Base-by-base conservation (phyloP, 805 yeast genomes). In the Kluyveromyces starmeri region DNA sequence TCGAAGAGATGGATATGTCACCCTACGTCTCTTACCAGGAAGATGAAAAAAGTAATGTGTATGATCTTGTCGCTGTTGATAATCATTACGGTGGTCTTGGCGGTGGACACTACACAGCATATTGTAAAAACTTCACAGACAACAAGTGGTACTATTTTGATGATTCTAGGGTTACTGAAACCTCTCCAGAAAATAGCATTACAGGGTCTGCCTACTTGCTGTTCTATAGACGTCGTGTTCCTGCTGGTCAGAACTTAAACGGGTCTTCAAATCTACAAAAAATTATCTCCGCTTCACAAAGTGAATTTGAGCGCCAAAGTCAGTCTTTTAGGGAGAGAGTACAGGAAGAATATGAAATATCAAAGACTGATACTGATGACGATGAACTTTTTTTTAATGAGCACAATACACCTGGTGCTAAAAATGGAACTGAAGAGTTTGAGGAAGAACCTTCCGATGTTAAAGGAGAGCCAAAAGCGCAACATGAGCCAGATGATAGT, bases 21-120 rank as follows among this genome's bases (percentile, higher is more conserved):
- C 62, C 67, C n/a, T 72, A 75, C 45, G 67, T 83, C 4, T 66
- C 62, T 3, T 53, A 55, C 48, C 28, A 52, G 20, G 40, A 45
- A 3, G 53, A 43, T 26, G 45, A 46, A 14, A 42, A 40, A 32
- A 50, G 47, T 4, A 46, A 58, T n/a, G 52, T 83, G 1, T 89
- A 89, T 57, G 97, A 92, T 53, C 63, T 92, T 42, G 68, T 83
- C 47, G 97, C 92, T 0, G 96, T 92, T 15, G 97, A 88, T 54
- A 92, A 89, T 54, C 98, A 92, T 53, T 86, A 70, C 54, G 98
- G 97, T 33, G 96, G 96, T 1, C 64, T 89, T 13, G 96, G 97
- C 1, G 97, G 97, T 4, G 97, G 98, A 2, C 97, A 92, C 62
- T 89, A 92, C 58, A 92, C 98, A 1, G 83, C 97, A 0, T 80